Evolutionary conservation across 495 filamentous ascomycete species (phyloP).

Genomic region (Neurospora discreta): DNA sequence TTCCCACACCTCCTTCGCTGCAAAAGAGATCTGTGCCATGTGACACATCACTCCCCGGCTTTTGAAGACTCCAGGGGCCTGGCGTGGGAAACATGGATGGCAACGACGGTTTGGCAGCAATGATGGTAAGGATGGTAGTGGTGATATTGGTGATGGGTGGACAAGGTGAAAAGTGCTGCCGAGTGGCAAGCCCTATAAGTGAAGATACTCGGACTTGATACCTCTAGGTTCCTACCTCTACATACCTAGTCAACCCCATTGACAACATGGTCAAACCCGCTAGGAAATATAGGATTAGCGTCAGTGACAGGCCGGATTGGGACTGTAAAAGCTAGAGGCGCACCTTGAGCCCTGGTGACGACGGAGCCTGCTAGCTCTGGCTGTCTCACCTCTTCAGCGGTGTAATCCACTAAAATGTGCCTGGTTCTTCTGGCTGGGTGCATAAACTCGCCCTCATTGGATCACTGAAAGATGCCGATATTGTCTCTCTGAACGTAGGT

Average conservation of each 20-base stretch:
- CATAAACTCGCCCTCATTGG: neutral
- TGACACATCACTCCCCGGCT: constrained; percentile 27
- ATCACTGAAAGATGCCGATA: neutral
- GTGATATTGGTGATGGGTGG: neutral
- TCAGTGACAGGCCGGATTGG: neutral
- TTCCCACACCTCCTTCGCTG: constrained; percentile 16
- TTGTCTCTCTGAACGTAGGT: neutral
- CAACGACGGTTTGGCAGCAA: neutral
- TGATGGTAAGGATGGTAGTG: neutral
- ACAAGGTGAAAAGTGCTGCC: neutral
- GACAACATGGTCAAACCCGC: neutral
- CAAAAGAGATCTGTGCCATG: constrained; percentile 26
- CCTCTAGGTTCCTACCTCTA: no score
- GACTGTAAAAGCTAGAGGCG: neutral
- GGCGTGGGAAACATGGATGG: neutral
- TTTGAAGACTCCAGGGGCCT: constrained; percentile 11
- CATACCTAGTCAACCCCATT: neutral
- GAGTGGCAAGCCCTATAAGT: neutral
- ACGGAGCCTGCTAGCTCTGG: neutral
- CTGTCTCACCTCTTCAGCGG: neutral
- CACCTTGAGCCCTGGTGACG: neutral
- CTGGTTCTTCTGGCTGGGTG: neutral
- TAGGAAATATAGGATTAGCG: neutral
- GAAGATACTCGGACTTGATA: neutral
- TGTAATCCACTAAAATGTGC: neutral